Percentiles rank a stretch among this genome's conserved stretches.
Evolutionary conservation across 306 rosid species (phyloP).

Genomic region (Sesbania bispinosa): DNA sequence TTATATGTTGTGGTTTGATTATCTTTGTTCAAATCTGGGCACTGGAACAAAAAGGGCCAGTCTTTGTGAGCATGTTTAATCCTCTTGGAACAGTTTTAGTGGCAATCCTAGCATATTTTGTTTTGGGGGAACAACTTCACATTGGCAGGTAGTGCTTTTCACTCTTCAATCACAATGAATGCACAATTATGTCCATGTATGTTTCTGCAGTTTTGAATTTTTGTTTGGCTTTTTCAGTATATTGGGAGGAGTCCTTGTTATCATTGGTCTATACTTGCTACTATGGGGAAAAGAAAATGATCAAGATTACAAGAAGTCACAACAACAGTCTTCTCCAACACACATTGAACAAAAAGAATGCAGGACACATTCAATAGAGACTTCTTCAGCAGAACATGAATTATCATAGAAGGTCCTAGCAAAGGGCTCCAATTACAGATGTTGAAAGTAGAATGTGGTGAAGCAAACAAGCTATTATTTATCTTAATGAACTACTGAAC

Average conservation of each 20-base stretch:
- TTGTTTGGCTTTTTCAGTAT: constrained; percentile 28
- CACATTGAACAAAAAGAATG: constrained; percentile 18
- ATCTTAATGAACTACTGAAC: not conserved
- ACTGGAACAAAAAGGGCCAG: constrained; percentile 32
- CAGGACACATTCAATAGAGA: not conserved
- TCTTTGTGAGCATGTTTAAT: constrained; percentile 41
- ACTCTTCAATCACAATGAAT: too few relatives aligned
- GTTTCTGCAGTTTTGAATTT: not conserved
- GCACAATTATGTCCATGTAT: not conserved
- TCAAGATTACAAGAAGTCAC: too few relatives aligned
- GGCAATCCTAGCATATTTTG: constrained; percentile 34
- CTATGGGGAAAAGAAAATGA: constrained; percentile 48
- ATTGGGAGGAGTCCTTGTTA: constrained; percentile 41
- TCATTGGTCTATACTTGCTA: constrained; percentile 39
- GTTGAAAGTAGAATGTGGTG: not conserved
- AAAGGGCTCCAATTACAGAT: too few relatives aligned
- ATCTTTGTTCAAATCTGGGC: constrained; percentile 40
- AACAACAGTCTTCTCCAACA: constrained; percentile 5
- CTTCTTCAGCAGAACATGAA: not conserved
- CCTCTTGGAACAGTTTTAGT: constrained; percentile 36
- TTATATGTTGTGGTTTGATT: constrained; percentile 20
- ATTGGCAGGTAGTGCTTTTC: constrained; percentile 22
- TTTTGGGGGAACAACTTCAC: constrained; percentile 36
- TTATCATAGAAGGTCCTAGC: not conserved
- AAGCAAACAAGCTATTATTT: not conserved